Conservation (phyloP, 257 asterid species). For the Solanum habrochaites region DNA sequence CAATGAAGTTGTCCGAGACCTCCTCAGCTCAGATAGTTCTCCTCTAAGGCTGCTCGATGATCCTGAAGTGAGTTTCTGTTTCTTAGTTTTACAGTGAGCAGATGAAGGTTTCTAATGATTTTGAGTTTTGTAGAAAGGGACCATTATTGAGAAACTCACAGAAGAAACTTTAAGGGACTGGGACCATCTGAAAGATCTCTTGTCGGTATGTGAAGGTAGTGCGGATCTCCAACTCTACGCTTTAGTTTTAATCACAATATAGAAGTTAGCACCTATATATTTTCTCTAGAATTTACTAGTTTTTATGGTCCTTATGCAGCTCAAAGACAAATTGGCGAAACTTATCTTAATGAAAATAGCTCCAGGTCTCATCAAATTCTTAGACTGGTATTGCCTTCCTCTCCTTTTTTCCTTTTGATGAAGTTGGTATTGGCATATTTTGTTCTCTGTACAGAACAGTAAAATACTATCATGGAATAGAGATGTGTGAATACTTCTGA, state of each 20-base stretch:
- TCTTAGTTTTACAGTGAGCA: neutral
- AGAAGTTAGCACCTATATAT: neutral
- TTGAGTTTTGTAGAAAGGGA: slow-evolving; percentile 58
- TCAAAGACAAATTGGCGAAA: slow-evolving; percentile 88
- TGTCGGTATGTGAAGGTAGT: slow-evolving; percentile 84
- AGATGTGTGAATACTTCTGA: neutral
- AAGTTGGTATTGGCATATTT: neutral
- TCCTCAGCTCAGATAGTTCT: slow-evolving; percentile 69
- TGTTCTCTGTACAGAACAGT: neutral
- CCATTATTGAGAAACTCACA: slow-evolving; percentile 81
- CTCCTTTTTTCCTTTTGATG: slow-evolving; percentile 3
- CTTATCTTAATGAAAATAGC: slow-evolving; percentile 85
- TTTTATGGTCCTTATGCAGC: slow-evolving; percentile 29
- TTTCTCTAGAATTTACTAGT: neutral
- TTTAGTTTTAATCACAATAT: neutral
- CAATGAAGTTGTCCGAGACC: slow-evolving; percentile 95
- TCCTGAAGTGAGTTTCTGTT: slow-evolving; percentile 73
- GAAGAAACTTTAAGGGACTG: slow-evolving; percentile 90
- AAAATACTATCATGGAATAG: neutral
- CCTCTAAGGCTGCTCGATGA: slow-evolving; percentile 91
- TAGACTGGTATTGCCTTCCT: slow-evolving; percentile 55
- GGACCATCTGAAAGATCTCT: slow-evolving; percentile 84
- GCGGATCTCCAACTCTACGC: neutral
- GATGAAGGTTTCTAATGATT: slow-evolving; percentile 8
- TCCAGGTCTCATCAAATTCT: slow-evolving; percentile 99